Conservation (phyloP, 371 early-diverging fungal genomes). For the Mucor indicus region DNA sequence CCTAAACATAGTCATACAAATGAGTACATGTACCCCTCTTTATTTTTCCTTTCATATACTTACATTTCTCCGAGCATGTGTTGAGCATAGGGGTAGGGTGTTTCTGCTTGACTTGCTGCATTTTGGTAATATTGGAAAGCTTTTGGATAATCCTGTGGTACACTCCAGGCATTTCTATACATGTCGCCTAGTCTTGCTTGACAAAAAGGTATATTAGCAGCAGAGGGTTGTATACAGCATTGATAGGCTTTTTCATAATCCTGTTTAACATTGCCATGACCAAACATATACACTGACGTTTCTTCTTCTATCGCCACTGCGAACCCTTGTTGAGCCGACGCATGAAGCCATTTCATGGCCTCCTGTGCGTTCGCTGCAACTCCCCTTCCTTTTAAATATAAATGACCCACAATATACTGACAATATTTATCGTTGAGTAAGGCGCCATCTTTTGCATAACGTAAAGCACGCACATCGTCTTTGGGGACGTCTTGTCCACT, state of each 20-base stretch:
- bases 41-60: too few species aligned
- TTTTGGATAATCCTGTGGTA: conserved; percentile 32
- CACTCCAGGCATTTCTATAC: conserved; percentile 39
- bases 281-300: conserved; percentile 29
- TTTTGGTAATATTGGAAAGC: conserved; percentile 43
- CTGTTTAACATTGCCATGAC: conserved; percentile 21
- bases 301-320: conserved; percentile 41
- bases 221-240: conserved; percentile 23
- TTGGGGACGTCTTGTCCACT: conserved; percentile 15
- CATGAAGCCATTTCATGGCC: conserved; percentile 32
- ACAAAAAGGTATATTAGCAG: conserved; percentile 31
- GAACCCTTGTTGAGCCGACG: conserved; percentile 41
- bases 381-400: conserved; percentile 27
- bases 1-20: too few species aligned
- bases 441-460: conserved; percentile 37
- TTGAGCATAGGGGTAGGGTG: conserved; percentile 41
- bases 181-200: conserved; percentile 44
- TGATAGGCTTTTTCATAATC: conserved; percentile 30
- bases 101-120: conserved; percentile 40
- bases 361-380: conserved; percentile 18
- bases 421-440: conserved; percentile 38
- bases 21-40: too few species aligned
- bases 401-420: conserved; percentile 41
- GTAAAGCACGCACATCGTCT: conserved; percentile 28
- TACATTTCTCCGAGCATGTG: conserved; percentile 53